Conservation (phyloP, 257 asterid genomes). For the Gardenia jasminoides region DNA sequence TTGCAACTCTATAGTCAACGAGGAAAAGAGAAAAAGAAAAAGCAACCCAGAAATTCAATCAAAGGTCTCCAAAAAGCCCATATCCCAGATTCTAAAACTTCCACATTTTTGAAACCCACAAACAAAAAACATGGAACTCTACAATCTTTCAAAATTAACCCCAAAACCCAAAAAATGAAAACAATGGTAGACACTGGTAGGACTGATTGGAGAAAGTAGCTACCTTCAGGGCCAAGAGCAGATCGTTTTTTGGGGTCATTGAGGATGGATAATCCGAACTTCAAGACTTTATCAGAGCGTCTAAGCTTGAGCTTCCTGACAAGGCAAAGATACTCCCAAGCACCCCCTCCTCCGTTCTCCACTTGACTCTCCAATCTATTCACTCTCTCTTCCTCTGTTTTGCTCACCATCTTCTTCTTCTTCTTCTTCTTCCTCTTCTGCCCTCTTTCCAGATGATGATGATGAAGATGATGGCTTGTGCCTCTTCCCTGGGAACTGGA, state of each 20-base stretch:
- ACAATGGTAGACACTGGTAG: too few species aligned
- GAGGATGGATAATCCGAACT: slow-evolving; percentile 62
- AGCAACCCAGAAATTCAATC: neutral
- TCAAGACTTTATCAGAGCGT: slow-evolving; percentile 75
- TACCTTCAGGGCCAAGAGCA: slow-evolving; percentile 93
- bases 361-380: slow-evolving; percentile 89
- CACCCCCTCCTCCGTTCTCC: slow-evolving; percentile 95
- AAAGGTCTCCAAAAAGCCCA: slow-evolving; percentile 8
- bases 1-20: neutral
- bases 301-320: slow-evolving; percentile 91
- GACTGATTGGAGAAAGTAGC: neutral
- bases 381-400: slow-evolving; percentile 79
- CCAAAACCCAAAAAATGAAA: neutral
- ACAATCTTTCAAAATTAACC: neutral
- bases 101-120: slow-evolving; percentile 20
- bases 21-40: neutral
- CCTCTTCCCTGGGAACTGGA: too few species aligned
- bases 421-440: neutral
- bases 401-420: slow-evolving; percentile 74
- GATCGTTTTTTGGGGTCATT: slow-evolving; percentile 76
- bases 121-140: neutral
- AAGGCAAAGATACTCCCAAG: slow-evolving; percentile 92
- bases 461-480: neutral
- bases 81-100: slow-evolving; percentile 28
- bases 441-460: neutral